phyloP scores from a whole-genome alignment of 768 basidiomycete genomes.

The Grammothele lineata region DNA sequence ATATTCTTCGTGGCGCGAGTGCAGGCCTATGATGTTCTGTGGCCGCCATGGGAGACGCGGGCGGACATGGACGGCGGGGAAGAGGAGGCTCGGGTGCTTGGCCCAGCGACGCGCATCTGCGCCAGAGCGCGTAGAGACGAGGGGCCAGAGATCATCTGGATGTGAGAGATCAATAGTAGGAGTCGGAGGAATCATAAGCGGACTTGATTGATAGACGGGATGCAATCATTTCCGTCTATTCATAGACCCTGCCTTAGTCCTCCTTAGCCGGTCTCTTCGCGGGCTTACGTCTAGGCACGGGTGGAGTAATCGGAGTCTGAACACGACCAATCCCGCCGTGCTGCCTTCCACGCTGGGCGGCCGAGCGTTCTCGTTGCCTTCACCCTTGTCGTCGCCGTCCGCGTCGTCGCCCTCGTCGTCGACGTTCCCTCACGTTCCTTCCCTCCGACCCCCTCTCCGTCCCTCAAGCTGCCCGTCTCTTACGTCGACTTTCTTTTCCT shows the following conservation, averaged over 20 bases:
- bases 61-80: not conserved
- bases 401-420: conserved; percentile 13
- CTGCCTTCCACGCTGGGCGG: too few relatives aligned
- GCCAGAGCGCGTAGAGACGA: too few relatives aligned
- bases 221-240: too few relatives aligned
- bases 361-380: conserved; percentile 16
- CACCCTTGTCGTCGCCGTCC: conserved; percentile 18
- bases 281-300: not conserved
- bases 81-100: not conserved
- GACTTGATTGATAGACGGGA: too few relatives aligned
- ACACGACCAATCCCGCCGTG: not conserved
- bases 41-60: conserved; percentile 2
- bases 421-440: conserved; percentile 19
- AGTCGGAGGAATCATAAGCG: too few relatives aligned
- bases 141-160: too few relatives aligned
- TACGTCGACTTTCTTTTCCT: conserved; percentile 13
- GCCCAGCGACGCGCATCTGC: conserved; percentile 1
- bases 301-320: conserved; percentile 9
- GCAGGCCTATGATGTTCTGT: too few relatives aligned
- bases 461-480: conserved; percentile 11
- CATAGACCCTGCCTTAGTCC: too few relatives aligned
- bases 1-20: conserved; percentile 1
- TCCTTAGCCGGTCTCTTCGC: too few relatives aligned
- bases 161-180: too few relatives aligned
- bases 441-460: conserved; percentile 3